phyloP scores from a whole-genome alignment of 345 rosid species.

The Gossypium rotundifolium region DNA sequence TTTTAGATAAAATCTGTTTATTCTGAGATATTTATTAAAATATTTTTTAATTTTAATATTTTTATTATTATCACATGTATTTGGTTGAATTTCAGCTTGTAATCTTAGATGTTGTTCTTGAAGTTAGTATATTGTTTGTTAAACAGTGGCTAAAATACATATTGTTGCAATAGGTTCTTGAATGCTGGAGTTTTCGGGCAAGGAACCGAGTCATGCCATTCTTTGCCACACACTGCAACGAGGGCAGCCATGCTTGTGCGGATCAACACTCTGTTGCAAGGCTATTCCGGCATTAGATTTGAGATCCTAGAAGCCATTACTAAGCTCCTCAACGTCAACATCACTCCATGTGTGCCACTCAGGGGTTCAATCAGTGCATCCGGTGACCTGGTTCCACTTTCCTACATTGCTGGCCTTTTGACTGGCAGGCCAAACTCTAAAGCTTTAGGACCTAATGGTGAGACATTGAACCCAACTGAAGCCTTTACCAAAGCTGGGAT shows the following conservation, averaged over 20 bases:
- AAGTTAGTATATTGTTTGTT: no score
- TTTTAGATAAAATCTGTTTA: no score
- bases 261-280: conserved; percentile 69
- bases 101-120: no score
- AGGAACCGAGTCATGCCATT: conserved; percentile 51
- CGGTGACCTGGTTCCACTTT: conserved; percentile 65
- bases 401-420: conserved; percentile 57
- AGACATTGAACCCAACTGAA: conserved; percentile 30
- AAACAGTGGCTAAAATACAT: neutral
- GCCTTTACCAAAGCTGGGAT: conserved; percentile 51
- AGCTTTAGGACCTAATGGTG: conserved; percentile 52
- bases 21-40: no score
- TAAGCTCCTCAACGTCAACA: conserved; percentile 49
- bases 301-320: conserved; percentile 66
- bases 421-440: conserved; percentile 60
- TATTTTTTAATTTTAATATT: no score
- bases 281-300: conserved; percentile 69
- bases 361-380: conserved; percentile 72
- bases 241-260: conserved; percentile 78
- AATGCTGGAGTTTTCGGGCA: conserved; percentile 65
- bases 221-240: conserved; percentile 51
- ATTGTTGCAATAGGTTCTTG: conserved; percentile 34
- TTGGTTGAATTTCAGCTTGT: no score
- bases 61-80: no score
- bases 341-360: conserved; percentile 72